These are phyloP conservation scores for Polygonum aviculare DNA, from an alignment of 148 eudicot genomes.

Conservation along the genomic window DNA sequence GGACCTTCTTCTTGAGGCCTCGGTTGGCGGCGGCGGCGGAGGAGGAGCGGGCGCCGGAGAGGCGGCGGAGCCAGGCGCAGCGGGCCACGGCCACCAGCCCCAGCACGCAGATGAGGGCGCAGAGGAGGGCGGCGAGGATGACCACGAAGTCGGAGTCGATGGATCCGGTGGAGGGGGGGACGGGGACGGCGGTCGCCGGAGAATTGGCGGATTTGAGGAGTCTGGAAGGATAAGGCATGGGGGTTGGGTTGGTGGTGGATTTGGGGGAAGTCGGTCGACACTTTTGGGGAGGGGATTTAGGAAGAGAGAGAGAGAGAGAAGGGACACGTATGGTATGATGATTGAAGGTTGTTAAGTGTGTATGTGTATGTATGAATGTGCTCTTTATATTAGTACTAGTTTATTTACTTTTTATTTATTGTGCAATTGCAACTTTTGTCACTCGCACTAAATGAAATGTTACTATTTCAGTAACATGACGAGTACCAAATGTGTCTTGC, in stretches of 20 bases:
- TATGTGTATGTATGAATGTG: not conserved
- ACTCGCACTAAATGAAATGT: not conserved
- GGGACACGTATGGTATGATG: not conserved
- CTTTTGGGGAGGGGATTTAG: slow-evolving; percentile 3
- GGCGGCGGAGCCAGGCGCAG: slow-evolving; percentile 69
- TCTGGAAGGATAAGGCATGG: slow-evolving; percentile 19
- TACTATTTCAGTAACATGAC: not conserved
- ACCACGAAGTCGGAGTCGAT: slow-evolving; percentile 56
- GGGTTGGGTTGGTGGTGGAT: not conserved
- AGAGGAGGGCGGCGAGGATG: slow-evolving; percentile 68
- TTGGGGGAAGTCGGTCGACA: not conserved
- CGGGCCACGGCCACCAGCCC: slow-evolving; percentile 73
- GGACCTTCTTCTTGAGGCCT: slow-evolving; percentile 59
- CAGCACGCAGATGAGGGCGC: slow-evolving; percentile 74
- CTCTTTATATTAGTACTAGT: not conserved
- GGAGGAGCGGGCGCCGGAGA: slow-evolving; percentile 16
- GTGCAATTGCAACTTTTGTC: not conserved
- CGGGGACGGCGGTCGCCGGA: slow-evolving; percentile 12
- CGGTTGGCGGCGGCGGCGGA: slow-evolving; percentile 34
- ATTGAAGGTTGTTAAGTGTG: not conserved
- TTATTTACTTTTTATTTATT: not conserved
- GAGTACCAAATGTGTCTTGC: not conserved
- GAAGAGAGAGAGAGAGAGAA: slow-evolving; percentile 13
- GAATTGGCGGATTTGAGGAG: slow-evolving; percentile 14
- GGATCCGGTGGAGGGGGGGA: not conserved